Percentiles rank a stretch among this genome's conserved stretches.
phyloP scores from a whole-genome alignment of 2,329 filamentous ascomycete genomes.

The Byssoonygena ceratinophila region DNA sequence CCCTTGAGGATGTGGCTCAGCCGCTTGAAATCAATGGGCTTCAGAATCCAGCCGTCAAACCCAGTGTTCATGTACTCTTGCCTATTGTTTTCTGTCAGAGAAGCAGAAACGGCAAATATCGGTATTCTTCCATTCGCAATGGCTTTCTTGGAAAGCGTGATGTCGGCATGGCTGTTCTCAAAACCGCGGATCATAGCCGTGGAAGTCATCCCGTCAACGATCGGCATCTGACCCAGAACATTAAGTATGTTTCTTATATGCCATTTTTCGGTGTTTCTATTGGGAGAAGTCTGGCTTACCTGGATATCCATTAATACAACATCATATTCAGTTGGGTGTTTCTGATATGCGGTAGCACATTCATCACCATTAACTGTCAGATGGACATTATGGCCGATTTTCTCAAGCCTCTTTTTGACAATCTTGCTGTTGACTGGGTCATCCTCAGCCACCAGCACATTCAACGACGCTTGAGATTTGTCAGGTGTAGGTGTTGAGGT shows the following conservation, averaged over 20 bases:
- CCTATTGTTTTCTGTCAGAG: neutral
- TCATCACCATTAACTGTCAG: constrained; percentile 6
- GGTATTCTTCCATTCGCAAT: constrained; percentile 2
- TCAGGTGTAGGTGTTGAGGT: neutral
- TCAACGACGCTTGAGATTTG: neutral
- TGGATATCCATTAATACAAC: constrained; percentile 8
- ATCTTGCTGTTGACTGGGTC: constrained; percentile 8
- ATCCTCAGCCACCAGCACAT: constrained; percentile 6
- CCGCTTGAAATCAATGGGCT: constrained; percentile 5
- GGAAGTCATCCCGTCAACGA: neutral
- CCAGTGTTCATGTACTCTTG: constrained; percentile 5
- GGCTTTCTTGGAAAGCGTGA: neutral
- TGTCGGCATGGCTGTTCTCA: neutral
- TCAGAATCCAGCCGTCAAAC: constrained; percentile 10
- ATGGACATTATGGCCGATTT: neutral
- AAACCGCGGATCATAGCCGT: constrained; percentile 3
- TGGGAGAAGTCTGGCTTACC: neutral
- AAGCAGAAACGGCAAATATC: constrained; percentile 6
- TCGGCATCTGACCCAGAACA: neutral
- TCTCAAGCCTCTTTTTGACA: constrained; percentile 4
- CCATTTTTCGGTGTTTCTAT: no score
- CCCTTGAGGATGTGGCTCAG: neutral
- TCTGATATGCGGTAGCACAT: neutral
- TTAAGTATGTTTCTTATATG: no score
- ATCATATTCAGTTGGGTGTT: neutral